Evolutionary conservation across 805 yeast species (phyloP).

Genomic region (Myxozyma nipponensis): DNA sequence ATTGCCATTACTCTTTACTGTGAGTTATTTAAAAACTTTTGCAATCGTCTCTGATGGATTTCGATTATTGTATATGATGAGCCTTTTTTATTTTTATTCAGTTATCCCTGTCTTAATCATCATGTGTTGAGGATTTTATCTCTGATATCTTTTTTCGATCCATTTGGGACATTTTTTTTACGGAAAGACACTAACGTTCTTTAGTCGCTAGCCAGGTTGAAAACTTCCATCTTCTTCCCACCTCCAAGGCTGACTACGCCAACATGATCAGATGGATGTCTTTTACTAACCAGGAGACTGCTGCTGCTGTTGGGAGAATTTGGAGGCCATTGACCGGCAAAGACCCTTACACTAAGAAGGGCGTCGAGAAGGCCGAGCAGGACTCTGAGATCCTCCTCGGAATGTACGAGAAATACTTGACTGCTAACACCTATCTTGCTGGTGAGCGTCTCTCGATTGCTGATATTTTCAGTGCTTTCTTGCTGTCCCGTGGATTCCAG

Average conservation of each 20-base stretch:
- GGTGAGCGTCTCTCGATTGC: slow-evolving; percentile 66
- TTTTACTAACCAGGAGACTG: slow-evolving; percentile 64
- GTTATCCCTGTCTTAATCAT: slow-evolving; percentile 45
- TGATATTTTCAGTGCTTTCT: slow-evolving; percentile 55
- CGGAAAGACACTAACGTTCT: background rate
- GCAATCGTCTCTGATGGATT: background rate
- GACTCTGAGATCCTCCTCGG: slow-evolving; percentile 27
- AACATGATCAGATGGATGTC: slow-evolving; percentile 74
- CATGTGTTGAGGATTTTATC: slow-evolving; percentile 16
- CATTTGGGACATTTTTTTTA: background rate
- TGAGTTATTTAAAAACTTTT: slow-evolving; percentile 33
- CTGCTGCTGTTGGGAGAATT: slow-evolving; percentile 46
- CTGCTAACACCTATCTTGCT: slow-evolving; percentile 61
- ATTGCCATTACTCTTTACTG: slow-evolving; percentile 58
- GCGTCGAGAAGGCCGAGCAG: slow-evolving; percentile 46
- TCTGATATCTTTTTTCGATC: background rate
- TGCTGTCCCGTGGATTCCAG: slow-evolving; percentile 53
- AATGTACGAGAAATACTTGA: slow-evolving; percentile 50
- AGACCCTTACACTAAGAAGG: slow-evolving; percentile 73
- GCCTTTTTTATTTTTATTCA: slow-evolving; percentile 30
- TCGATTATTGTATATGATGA: slow-evolving; percentile 34
- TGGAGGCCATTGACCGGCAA: slow-evolving; percentile 62
- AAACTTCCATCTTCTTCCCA: slow-evolving; percentile 56
- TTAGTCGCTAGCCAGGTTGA: slow-evolving; percentile 30
- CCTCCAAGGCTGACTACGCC: slow-evolving; percentile 59